These are phyloP conservation scores for Nannizziopsis arthrosporioides DNA, from an alignment of 2,329 filamentous ascomycete species.

Conservation along the genomic window DNA sequence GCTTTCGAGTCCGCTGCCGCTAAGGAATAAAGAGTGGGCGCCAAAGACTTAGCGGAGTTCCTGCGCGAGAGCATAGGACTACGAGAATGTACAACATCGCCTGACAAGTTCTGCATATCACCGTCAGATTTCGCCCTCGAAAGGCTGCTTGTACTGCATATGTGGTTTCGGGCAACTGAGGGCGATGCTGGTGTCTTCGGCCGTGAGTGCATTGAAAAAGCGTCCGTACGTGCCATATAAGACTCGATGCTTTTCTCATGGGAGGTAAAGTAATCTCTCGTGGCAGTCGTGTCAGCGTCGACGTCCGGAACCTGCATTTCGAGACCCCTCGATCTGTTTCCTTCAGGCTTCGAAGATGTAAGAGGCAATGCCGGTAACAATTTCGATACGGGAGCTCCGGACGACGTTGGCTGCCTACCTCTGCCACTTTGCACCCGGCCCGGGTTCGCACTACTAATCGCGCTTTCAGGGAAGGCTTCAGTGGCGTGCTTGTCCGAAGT, in stretches of 20 bases:
- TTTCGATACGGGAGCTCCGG: neutral
- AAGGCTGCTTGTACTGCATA: conserved; percentile 34
- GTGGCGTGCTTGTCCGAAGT: neutral
- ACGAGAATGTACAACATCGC: conserved; percentile 21
- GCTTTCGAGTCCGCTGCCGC: conserved; percentile 35
- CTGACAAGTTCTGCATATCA: conserved; percentile 26
- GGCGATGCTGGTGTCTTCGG: conserved; percentile 34
- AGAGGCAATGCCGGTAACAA: conserved; percentile 4
- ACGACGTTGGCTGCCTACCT: neutral
- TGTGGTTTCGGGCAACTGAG: conserved; percentile 29
- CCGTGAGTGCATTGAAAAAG: conserved; percentile 31
- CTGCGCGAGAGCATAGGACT: conserved; percentile 15
- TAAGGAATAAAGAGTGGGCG: conserved; percentile 37
- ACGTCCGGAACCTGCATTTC: neutral
- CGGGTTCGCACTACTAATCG: neutral
- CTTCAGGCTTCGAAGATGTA: neutral
- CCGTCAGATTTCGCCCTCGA: conserved; percentile 34
- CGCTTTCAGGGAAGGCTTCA: neutral
- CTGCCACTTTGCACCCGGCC: neutral
- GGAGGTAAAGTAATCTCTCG: conserved; percentile 14
- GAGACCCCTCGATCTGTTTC: neutral
- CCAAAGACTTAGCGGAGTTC: conserved; percentile 29
- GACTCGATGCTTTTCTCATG: conserved; percentile 32
- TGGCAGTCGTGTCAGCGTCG: neutral
- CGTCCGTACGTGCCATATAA: conserved; percentile 32